Evolutionary conservation across 805 yeast species (phyloP), one percentile per base, ranked within the genome.

Genomic region (Pichia cabralensis): DNA sequence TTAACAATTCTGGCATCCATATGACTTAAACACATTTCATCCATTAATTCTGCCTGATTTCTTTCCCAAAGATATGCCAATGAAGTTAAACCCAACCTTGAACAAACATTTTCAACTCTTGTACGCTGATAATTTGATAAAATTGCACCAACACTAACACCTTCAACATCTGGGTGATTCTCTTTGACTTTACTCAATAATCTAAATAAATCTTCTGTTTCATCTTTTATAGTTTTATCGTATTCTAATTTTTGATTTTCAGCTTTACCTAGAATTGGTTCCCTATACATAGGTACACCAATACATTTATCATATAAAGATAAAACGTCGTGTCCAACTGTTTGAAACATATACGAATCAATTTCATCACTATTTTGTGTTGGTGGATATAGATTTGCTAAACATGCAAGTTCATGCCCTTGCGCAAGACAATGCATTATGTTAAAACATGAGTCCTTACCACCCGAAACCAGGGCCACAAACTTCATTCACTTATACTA

Each of bases 311-410:
- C 61, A 49, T 88, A 84, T 34, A 62, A 56, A 0, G 71, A 67
- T 3, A 92, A 65, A 3, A 81, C 72, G 42, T 80, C 83, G 55
- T 82, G 92, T 0, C 98, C 98, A 7, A 92, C 97, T 0, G 98
- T 92, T 58, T 92, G 98, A 56, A 83, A 92, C 98, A 92, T 92
- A 52, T 80, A 89, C 35, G 95, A 83, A 54, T 92, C 96, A 35
- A 92, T 60, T 55, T 92, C 98, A 34, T 58, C 61, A 45, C 76
- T 79, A 16, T 40, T 50, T 20, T 30, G 28, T 14, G 42, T 58
- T 8, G 45, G 64, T 1, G 96, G 96, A 48, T 75, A 74, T 41
- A 92, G 56, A 49, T 92, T 92, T 0, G 86, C 97, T 30, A 89
- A 57, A 1, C 95, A 96, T 1, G 73, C 73, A 6, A 92, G 61